phyloP scores from a whole-genome alignment of 192 early-diverging fungal genomes.

The Obelidium mucronatum region DNA sequence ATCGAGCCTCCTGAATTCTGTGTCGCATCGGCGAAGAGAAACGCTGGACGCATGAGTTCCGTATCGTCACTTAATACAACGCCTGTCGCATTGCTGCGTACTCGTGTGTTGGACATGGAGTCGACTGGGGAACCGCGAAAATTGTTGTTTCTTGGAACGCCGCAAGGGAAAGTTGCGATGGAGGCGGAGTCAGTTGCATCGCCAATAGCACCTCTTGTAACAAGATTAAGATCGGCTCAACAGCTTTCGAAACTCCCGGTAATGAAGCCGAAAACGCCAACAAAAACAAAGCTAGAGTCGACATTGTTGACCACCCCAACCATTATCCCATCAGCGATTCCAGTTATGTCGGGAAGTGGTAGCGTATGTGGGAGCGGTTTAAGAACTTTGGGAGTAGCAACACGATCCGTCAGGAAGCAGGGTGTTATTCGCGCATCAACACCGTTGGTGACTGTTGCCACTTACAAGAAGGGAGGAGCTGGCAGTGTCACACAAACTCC shows the following conservation, averaged over 20 bases:
- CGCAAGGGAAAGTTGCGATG: not conserved
- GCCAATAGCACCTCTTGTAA: not conserved
- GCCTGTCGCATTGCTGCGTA: not conserved
- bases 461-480: not conserved
- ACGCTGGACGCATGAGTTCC: not conserved
- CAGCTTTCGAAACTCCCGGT: not conserved
- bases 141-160: not conserved
- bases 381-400: not conserved
- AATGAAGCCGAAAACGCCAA: slow-evolving; percentile 16
- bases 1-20: slow-evolving; percentile 1
- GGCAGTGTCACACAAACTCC: not conserved
- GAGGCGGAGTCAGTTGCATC: not conserved
- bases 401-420: not conserved
- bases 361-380: not conserved
- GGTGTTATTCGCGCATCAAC: not conserved
- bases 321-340: not conserved
- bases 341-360: not conserved
- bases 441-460: not conserved
- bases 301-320: too few relatives aligned
- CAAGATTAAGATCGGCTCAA: not conserved
- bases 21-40: not conserved
- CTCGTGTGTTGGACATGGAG: slow-evolving; percentile 4
- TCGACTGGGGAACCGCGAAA: not conserved
- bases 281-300: not conserved
- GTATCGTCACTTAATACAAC: not conserved